Conservation (phyloP, 2,329 filamentous ascomycete species). For the Clarireedia homoeocarpa region DNA sequence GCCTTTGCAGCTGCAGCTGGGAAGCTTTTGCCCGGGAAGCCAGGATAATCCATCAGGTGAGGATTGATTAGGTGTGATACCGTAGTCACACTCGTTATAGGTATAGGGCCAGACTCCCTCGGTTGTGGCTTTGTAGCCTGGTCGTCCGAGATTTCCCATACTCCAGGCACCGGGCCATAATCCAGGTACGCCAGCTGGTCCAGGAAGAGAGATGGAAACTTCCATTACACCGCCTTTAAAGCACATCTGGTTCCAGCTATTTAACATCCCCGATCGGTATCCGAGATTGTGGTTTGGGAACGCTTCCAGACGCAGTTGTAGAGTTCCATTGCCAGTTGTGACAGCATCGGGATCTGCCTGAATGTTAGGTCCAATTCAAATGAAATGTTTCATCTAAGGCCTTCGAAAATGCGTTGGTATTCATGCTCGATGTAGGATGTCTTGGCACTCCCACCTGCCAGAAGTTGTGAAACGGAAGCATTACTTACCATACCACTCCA, state of each 20-base stretch:
- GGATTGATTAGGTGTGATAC: slow-evolving; percentile 65
- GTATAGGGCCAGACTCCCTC: slow-evolving; percentile 49
- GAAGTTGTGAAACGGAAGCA: no score
- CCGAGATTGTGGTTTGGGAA: slow-evolving; percentile 38
- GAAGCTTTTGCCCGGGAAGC: slow-evolving; percentile 60
- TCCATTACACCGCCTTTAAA: slow-evolving; percentile 47
- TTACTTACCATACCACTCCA: slow-evolving; percentile 29
- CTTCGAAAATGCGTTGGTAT: no score
- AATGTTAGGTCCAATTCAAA: neutral
- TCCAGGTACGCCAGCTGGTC: slow-evolving; percentile 40
- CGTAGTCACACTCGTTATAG: slow-evolving; percentile 47
- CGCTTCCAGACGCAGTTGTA: slow-evolving; percentile 38
- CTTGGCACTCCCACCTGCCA: neutral
- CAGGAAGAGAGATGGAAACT: slow-evolving; percentile 43
- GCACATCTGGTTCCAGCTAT: slow-evolving; percentile 46
- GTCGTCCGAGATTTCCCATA: slow-evolving; percentile 46
- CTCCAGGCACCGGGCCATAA: slow-evolving; percentile 47
- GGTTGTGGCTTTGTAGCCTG: slow-evolving; percentile 43
- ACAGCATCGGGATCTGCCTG: slow-evolving; percentile 35
- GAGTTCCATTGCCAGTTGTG: slow-evolving; percentile 39
- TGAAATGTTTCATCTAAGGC: neutral
- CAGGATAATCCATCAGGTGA: slow-evolving; percentile 55
- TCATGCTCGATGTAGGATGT: neutral
- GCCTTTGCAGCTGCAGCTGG: slow-evolving; percentile 55
- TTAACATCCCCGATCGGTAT: slow-evolving; percentile 43